Evolutionary conservation across 371 early-diverging fungal genomes (phyloP).

Genomic region (Rhizomucor pusillus): DNA sequence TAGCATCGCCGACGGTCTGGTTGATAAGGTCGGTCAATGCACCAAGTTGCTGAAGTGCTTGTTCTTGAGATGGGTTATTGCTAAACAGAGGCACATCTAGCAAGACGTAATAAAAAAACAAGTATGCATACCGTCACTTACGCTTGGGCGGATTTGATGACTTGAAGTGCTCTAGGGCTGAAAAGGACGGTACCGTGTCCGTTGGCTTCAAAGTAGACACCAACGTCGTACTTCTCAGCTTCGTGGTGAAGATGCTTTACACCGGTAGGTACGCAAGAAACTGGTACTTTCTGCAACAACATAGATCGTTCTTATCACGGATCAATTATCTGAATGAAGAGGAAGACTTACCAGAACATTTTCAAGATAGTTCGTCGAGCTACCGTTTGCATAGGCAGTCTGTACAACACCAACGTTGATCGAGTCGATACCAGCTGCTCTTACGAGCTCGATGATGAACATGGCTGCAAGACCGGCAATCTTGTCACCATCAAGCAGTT

Average conservation of each 20-base stretch:
- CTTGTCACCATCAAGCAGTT: conserved; percentile 97
- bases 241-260: conserved; percentile 99
- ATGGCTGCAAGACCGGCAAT: conserved; percentile 93
- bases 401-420: conserved; percentile 96
- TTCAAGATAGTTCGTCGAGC: conserved; percentile 89
- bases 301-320: too few species aligned
- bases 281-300: conserved; percentile 78
- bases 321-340: not conserved
- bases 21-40: conserved; percentile 93
- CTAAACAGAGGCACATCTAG: conserved; percentile 23
- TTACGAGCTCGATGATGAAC: conserved; percentile 86
- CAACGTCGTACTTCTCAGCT: conserved; percentile 96
- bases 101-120: not conserved
- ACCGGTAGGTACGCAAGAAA: conserved; percentile 95
- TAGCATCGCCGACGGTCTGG: conserved; percentile 98
- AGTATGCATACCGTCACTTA: conserved; percentile 22
- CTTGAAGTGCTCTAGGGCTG: conserved; percentile 76
- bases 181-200: conserved; percentile 99
- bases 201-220: conserved; percentile 99
- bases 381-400: conserved; percentile 99
- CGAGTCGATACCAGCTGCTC: conserved; percentile 69
- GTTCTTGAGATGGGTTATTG: conserved; percentile 74
- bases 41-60: conserved; percentile 73
- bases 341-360: conserved; percentile 67
- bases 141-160: conserved; percentile 72